phyloP scores from a whole-genome alignment of 208 protist species.

The Sergeia podlipaevii region DNA sequence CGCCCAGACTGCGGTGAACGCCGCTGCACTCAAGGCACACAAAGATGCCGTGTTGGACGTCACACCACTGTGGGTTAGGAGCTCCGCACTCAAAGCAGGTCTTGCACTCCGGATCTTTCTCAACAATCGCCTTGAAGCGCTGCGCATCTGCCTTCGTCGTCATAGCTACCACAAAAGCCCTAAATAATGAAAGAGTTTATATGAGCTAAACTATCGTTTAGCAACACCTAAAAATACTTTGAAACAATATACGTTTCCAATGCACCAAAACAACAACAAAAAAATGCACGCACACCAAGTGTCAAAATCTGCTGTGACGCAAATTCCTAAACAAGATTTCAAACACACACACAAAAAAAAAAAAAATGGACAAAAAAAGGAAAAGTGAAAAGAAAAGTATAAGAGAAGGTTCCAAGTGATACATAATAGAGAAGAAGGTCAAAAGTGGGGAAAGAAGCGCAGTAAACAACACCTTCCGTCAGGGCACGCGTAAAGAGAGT shows the following conservation, averaged over 20 bases:
- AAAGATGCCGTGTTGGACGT: slow-evolving; percentile 86
- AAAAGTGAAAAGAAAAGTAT: slow-evolving; percentile 10
- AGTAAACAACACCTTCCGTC: no score
- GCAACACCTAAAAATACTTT: no score
- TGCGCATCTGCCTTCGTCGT: slow-evolving; percentile 30
- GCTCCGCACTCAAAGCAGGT: slow-evolving; percentile 86
- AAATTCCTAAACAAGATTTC: no score
- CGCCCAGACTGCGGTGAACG: slow-evolving; percentile 90
- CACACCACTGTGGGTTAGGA: slow-evolving; percentile 91
- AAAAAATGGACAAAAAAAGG: background rate
- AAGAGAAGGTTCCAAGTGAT: background rate
- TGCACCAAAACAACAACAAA: no score
- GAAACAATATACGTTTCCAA: no score
- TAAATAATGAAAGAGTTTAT: no score
- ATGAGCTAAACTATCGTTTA: no score
- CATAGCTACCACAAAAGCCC: background rate
- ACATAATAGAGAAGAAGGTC: no score
- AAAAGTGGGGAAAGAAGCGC: no score
- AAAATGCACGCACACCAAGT: no score
- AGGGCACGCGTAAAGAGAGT: no score
- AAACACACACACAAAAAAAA: slow-evolving; percentile 16
- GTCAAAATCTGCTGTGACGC: no score
- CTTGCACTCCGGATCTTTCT: slow-evolving; percentile 75
- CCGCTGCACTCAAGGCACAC: slow-evolving; percentile 91
- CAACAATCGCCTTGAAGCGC: slow-evolving; percentile 64